Percentiles rank a stretch among this genome's conserved stretches.
These are phyloP conservation scores for Litsea cubeba DNA, from an alignment of 164 flowering plant genomes.

Conservation along the genomic window DNA sequence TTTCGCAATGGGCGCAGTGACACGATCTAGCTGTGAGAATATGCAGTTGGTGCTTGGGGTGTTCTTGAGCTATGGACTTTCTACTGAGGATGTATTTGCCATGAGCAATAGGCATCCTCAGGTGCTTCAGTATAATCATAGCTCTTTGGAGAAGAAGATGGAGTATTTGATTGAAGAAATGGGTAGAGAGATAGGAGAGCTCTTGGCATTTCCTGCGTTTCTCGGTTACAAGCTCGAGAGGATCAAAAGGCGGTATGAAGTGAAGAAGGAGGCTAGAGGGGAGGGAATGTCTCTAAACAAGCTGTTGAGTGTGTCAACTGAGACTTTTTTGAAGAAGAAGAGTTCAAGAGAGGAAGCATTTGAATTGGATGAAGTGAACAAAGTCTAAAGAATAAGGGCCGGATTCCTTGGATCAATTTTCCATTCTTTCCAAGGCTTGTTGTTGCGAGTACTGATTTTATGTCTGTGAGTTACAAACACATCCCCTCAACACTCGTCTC, in stretches of 20 bases:
- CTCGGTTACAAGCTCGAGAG: slow-evolving; percentile 78
- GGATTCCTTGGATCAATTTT: neutral
- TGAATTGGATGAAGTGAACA: slow-evolving; percentile 1
- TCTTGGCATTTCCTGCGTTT: slow-evolving; percentile 80
- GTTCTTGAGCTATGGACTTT: slow-evolving; percentile 55
- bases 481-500: no score
- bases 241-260: slow-evolving; percentile 71
- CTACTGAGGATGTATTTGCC: slow-evolving; percentile 43
- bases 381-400: neutral
- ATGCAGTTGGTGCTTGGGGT: slow-evolving; percentile 60
- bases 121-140: slow-evolving; percentile 58
- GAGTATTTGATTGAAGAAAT: slow-evolving; percentile 69
- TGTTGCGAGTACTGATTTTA: no score
- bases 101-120: slow-evolving; percentile 85
- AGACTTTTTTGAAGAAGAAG: slow-evolving; percentile 26
- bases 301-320: slow-evolving; percentile 54
- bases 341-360: neutral
- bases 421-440: neutral
- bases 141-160: slow-evolving; percentile 62
- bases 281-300: slow-evolving; percentile 69
- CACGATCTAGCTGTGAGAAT: slow-evolving; percentile 72
- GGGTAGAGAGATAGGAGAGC: slow-evolving; percentile 70
- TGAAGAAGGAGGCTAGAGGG: slow-evolving; percentile 38
- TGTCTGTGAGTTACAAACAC: no score
- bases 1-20: slow-evolving; percentile 62